Evolutionary conservation across 345 rosid species (phyloP).

Genomic region (Eucalyptus marginata): DNA sequence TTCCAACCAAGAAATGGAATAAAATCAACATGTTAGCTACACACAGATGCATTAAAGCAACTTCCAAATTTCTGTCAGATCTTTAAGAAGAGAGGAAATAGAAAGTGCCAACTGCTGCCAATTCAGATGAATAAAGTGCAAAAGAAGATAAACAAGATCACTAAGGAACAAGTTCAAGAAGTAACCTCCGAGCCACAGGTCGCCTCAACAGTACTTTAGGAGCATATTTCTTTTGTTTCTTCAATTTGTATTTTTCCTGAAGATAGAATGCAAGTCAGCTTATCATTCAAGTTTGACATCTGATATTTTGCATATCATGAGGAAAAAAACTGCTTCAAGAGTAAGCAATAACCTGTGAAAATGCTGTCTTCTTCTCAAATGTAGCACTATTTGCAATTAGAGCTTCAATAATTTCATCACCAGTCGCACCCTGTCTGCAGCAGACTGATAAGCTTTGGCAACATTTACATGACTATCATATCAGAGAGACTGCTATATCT

Average conservation of each 20-base stretch:
- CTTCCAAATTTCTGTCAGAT: background rate
- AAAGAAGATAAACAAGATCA: background rate
- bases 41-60: background rate
- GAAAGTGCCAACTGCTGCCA: background rate
- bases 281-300: background rate
- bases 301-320: background rate
- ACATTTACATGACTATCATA: background rate
- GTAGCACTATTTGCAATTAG: constrained; percentile 88
- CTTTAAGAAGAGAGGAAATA: background rate
- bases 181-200: constrained; percentile 66
- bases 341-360: constrained; percentile 58
- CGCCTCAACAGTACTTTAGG: constrained; percentile 77
- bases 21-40: background rate
- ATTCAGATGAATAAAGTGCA: background rate
- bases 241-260: constrained; percentile 84
- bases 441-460: background rate
- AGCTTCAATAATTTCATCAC: constrained; percentile 80
- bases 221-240: constrained; percentile 94
- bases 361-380: constrained; percentile 69
- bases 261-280: background rate
- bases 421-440: constrained; percentile 82
- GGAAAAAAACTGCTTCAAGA: background rate
- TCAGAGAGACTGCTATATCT: background rate
- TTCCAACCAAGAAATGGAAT: background rate
- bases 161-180: background rate